These are phyloP conservation scores for Candida nemodendra DNA, from an alignment of 805 yeast genomes.

Conservation along the genomic window DNA sequence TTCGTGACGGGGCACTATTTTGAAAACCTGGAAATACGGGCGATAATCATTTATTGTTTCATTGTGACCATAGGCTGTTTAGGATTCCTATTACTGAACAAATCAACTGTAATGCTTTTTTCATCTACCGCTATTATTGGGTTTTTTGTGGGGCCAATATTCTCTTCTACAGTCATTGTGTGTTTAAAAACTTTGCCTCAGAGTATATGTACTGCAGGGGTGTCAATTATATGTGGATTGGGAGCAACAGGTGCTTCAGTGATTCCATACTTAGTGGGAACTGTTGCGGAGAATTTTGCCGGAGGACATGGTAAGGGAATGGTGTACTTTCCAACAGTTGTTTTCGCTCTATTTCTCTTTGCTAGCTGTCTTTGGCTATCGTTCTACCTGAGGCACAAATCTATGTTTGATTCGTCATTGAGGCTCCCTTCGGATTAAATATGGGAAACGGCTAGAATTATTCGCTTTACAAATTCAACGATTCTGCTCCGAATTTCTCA, in stretches of 20 bases:
- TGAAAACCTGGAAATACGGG: conserved; percentile 38
- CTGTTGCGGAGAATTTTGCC: conserved; percentile 32
- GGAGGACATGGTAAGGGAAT: conserved; percentile 32
- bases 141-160: conserved; percentile 51
- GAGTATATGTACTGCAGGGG: conserved; percentile 58
- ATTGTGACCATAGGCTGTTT: conserved; percentile 35
- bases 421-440: too few species aligned
- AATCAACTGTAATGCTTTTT: conserved; percentile 29
- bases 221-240: conserved; percentile 73
- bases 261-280: conserved; percentile 65
- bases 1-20: conserved; percentile 46
- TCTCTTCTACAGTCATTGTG: conserved; percentile 68
- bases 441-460: too few species aligned
- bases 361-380: conserved; percentile 28
- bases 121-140: conserved; percentile 43
- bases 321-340: conserved; percentile 30
- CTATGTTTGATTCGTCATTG: conserved; percentile 14
- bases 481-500: too few species aligned
- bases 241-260: conserved; percentile 86
- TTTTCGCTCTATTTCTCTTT: conserved; percentile 20
- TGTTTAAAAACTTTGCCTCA: conserved; percentile 62
- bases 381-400: conserved; percentile 23
- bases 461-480: too few species aligned
- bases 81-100: conserved; percentile 32
- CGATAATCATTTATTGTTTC: conserved; percentile 40